Evolutionary conservation across 768 basidiomycete species (phyloP), one percentile per base, ranked within the genome.

Genomic region (Suillus americanus): DNA sequence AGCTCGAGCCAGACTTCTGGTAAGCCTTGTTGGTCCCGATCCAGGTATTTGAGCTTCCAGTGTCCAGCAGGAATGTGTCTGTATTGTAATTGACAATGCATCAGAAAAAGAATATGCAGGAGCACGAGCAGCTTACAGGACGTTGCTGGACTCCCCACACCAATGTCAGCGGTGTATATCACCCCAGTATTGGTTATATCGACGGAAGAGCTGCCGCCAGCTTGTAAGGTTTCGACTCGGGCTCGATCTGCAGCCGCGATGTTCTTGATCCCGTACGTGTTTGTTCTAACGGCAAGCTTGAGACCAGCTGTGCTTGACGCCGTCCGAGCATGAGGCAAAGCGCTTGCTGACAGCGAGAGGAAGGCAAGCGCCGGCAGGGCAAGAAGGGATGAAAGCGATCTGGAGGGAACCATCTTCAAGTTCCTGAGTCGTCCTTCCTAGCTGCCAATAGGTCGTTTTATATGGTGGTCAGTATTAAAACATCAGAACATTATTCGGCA

Each of bases 11-110:
- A 35, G 35, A 10, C 35, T 35, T 35, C 35, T 35, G 9, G 35
- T 35, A 35, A 35, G 35, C 35, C 35, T 35, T 35, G 9, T 35
- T 35, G 1, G 35, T 35, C 40, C 66, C 69, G 43, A 70, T 65
- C 69, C 69, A 70, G 20, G 69, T 70, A 45, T 70, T 70, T 18
- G 67, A 66, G 43, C 70, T 71, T 3, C 69, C 69, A 7, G 69
- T 70, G 61, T 70, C 69, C 30, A 53, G 18, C 23, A 70, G 18
- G 23, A 70, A 53, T 37, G 60, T 55, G 60, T 69, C 73, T 74
- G 35, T 16, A 28, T 23, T 23, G 3, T n/a, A 14, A 51, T 46
- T 3, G n/a, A 28, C 12, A 18, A 28, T 2, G 5, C 12, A 6
- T 35, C 28, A 57, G 6, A 18, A 9, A 13, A 28, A 51, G 38